Base-by-base conservation (phyloP, 306 rosid genomes). In the Sesbania bispinosa region DNA sequence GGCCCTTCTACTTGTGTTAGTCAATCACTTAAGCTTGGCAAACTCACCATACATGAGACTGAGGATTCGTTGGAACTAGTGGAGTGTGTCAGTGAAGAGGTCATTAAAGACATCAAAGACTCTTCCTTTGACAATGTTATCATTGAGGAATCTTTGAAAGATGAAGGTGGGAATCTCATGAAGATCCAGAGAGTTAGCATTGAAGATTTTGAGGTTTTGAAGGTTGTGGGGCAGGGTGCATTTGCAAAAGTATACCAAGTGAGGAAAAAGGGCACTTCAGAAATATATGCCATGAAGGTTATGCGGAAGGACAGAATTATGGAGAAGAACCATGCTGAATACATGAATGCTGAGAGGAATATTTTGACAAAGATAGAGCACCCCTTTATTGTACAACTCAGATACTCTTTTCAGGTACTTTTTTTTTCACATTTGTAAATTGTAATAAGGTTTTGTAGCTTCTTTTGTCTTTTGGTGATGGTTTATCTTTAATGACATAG, bases 261-360 rank as follows among this genome's bases (percentile, higher is more conserved):
- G 79, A 87, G 87, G 90, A 90, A 85, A 84, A 93, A 78, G 64
- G 98, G 97, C 59, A 93, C 97, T 54, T 80, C 81, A 1, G 98
- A 93, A 55, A 93, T 93, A 74, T 93, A 87, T 82, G 98, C 98
- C 27, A 93, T 93, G 98, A 93, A 93, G 84, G 98, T 93, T 50
- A 93, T 93, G 98, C 86, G 97, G 62, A 93, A 93, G 84, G 98
- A 93, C 83, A 90, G 80, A 82, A 93, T 93, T 71, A 76, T 93
- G 92, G 98, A 93, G 88, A 93, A 88, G 85, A 88, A 93, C 81
- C 98, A 90, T 79, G 90, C 96, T 41, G 96, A 81, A 75, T 93
- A 93, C 84, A 93, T 93, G 98, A 90, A 93, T 81, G 97, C 98
- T 69, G 98, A 93, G 87, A 88, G 96, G 87, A 87, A 93, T 69